Evolutionary conservation across 495 filamentous ascomycete genomes (phyloP).

Genomic region (Cairneyella variabilis): DNA sequence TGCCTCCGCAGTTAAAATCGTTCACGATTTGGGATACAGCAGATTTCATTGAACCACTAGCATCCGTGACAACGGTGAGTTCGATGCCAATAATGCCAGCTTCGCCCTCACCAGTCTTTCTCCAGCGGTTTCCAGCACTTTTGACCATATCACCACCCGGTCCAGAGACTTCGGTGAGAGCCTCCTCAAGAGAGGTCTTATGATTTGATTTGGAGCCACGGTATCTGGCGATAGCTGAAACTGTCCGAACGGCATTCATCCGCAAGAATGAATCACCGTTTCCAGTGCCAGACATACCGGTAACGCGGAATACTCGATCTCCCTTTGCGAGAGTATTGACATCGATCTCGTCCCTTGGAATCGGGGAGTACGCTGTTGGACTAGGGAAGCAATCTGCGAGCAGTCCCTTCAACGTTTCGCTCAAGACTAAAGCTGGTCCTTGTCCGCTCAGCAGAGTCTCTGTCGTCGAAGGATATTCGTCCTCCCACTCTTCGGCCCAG

Average conservation of each 20-base stretch:
- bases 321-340: conserved; percentile 1
- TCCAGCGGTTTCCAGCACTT: conserved; percentile 75
- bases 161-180: conserved; percentile 62
- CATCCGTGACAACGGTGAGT: conserved; percentile 41
- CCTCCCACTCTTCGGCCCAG: conserved; percentile 27
- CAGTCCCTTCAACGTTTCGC: conserved; percentile 33
- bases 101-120: conserved; percentile 70
- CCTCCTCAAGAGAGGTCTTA: conserved; percentile 37
- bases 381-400: conserved; percentile 51
- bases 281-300: conserved; percentile 80
- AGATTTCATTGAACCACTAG: conserved; percentile 27
- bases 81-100: conserved; percentile 91
- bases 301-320: conserved; percentile 40
- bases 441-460: conserved; percentile 16
- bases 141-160: conserved; percentile 69
- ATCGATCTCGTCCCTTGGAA: conserved; percentile 12
- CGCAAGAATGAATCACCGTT: conserved; percentile 90
- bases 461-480: conserved; percentile 7
- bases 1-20: conserved; percentile 85
- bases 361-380: conserved; percentile 27
- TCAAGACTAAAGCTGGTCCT: conserved; percentile 37
- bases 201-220: conserved; percentile 20
- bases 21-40: conserved; percentile 31
- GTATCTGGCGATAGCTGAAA: conserved; percentile 70
- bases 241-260: conserved; percentile 61